Evolutionary conservation across 352 stramenopile genomes (phyloP).

Genomic region (Pythium pectinolyticum): DNA sequence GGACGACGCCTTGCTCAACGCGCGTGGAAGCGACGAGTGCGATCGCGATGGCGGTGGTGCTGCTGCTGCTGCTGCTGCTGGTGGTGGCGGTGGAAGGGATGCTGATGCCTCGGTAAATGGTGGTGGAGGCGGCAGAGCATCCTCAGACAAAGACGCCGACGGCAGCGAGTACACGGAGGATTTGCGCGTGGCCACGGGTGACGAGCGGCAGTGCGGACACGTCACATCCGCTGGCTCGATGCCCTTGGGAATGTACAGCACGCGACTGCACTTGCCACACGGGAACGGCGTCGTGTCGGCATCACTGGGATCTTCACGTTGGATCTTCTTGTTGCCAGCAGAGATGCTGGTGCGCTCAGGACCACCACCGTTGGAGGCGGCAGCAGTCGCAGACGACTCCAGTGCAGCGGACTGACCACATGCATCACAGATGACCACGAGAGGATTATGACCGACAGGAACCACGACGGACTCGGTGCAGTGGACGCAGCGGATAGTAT

Average conservation of each 20-base stretch:
- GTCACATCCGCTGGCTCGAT: slow-evolving; percentile 52
- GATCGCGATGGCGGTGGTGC: neutral
- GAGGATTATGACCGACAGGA: slow-evolving; percentile 29
- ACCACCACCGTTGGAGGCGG: no score
- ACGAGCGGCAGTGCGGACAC: slow-evolving; percentile 66
- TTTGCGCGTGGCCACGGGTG: slow-evolving; percentile 40
- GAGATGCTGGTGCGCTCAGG: neutral
- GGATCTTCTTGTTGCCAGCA: neutral
- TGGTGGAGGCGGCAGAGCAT: no score
- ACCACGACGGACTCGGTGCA: slow-evolving; percentile 57
- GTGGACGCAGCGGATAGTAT: slow-evolving; percentile 52
- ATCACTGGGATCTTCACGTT: neutral
- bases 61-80: no score
- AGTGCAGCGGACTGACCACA: slow-evolving; percentile 8
- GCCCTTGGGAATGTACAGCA: slow-evolving; percentile 48
- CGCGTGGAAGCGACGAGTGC: neutral
- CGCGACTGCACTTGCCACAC: slow-evolving; percentile 56
- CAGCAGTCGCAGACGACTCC: neutral
- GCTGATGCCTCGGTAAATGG: slow-evolving; percentile 7
- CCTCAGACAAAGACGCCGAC: slow-evolving; percentile 36
- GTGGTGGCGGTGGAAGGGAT: neutral
- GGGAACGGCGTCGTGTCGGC: slow-evolving; percentile 16
- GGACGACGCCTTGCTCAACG: neutral
- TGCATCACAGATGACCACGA: slow-evolving; percentile 29
- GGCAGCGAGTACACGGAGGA: slow-evolving; percentile 1